Evolutionary conservation across 768 basidiomycete species (phyloP), one percentile per base, ranked within the genome.

Genomic region (Lentinus tigrinus): DNA sequence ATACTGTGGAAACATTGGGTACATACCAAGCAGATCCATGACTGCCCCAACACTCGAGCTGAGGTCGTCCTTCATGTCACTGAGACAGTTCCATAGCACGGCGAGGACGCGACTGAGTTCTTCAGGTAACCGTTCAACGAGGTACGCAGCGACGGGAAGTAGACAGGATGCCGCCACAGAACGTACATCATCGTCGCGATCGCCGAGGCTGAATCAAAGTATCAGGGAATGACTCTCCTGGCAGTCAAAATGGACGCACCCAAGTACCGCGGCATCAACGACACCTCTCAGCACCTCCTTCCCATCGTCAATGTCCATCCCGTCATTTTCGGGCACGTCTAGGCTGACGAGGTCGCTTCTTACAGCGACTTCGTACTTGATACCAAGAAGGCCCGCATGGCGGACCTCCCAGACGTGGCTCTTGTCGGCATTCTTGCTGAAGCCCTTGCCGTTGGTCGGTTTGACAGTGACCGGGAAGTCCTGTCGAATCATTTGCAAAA

Each of bases 351-450:
- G 74, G 69, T 97, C 94, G 53, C 80, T 85, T 62, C 94, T 78
- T 17, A 98, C 97, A 14, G 96, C 97, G 37, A 98, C 95, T 71
- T 98, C 93, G 70, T 98, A 98, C 77, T 98, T 98, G 71, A 99
- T 86, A 1, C 97, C 97, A 9, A 98, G 81, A 58, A 99, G 75
- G 27, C 97, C 97, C n/a, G 97, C 95, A 76, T 99, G 97, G 54
- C 96, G 82, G 49, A 99, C 89, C 73, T 98, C 93, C 97, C 97
- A 99, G 7, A 94, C 82, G 72, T 95, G 92, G 53, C 69, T 73
- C 71, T 58, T 83, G 28, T 72, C 70, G 47, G 67, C 70, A 77
- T 62, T 71, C 56, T 44, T 27, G 19, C 40, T 42, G 24, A 52
- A 54, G 2, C 38, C 36, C 44, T 70, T 73, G 52, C 72, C 67